Evolutionary conservation across 192 early-diverging fungal genomes (phyloP).

Genomic region (Dispira simplex): DNA sequence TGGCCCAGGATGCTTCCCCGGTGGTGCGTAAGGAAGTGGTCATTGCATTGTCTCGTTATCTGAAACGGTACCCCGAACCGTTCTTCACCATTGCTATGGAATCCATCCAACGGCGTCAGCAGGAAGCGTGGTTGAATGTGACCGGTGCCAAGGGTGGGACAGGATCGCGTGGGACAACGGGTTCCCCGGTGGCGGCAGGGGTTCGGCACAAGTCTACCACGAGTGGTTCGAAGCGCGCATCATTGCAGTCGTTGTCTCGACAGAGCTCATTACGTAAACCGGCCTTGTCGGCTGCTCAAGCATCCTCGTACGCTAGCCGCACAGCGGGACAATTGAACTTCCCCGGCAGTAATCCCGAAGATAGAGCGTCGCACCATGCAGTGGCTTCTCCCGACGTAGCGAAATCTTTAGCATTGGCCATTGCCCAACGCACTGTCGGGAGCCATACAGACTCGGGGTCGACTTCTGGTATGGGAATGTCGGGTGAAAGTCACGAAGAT

Average conservation of each 20-base stretch:
- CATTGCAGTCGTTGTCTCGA: constrained; percentile 19
- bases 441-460: background rate
- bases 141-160: constrained; percentile 8
- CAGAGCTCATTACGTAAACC: constrained; percentile 10
- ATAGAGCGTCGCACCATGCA: background rate
- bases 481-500: background rate
- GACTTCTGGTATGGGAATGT: background rate
- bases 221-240: constrained; percentile 11
- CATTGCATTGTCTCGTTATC: constrained; percentile 46
- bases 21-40: constrained; percentile 72
- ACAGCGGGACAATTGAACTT: background rate
- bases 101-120: constrained; percentile 20
- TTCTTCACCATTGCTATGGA: constrained; percentile 49
- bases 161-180: constrained; percentile 12
- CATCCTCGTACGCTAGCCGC: background rate
- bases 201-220: too few relatives aligned
- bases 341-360: background rate
- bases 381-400: background rate
- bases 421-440: too few relatives aligned
- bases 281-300: background rate
- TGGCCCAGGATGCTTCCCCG: constrained; percentile 57
- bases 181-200: constrained; percentile 16
- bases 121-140: constrained; percentile 11
- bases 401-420: too few relatives aligned
- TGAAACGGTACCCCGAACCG: constrained; percentile 31